Base-by-base conservation (phyloP, 495 filamentous ascomycete species). In the Aspergillus taichungensis region DNA sequence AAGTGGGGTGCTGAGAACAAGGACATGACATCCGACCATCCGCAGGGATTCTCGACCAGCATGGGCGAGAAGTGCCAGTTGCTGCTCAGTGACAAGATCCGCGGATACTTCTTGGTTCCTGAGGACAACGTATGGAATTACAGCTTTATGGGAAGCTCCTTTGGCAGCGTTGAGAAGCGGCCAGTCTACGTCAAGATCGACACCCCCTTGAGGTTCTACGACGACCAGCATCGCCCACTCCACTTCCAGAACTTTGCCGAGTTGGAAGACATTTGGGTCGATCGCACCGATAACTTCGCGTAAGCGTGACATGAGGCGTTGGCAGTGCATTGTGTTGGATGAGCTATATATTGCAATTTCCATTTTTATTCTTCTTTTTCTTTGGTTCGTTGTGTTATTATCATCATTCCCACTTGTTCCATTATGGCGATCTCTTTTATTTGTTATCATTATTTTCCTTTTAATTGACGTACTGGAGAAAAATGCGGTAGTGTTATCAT, bases 1-100 rank as follows among this genome's bases (percentile, higher is more conserved):
- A 90, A 91, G 63, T 99, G 94, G 94, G 94, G 94, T 47, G 87
- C 79, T 5, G 88, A 97, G 60, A 99, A 99, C 75, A 88, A 85
- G 66, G 94, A 99, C 64, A 76, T 81, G 39, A 78, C 81, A 46
- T 92, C 84, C 37, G 92, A 97, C 63, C 85, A 92, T 62, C 94
- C 94, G 0, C 82, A 88, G 43, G 94, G 94, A 34, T 99, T 99
- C 76, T 80, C 79, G 33, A 94, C 88, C 32, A 79, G 73, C 41
- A 94, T 95, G 83, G 92, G 89, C 44, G 84, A 94, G 67, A 97
- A 97, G 71, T 88, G 90, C 47, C 92, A 97, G 69, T 64, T 99
- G 37, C 70, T 97, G 37, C 75, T 99, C 45, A 89, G 83, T 54
- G 90, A 96, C 62, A 85, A 85, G 63, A 91, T 95, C 53, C 78